A percentile compares a stretch with the other conserved stretches of the same genome.
These are phyloP conservation scores for Nitzschia putrida DNA, from an alignment of 108 stramenopile genomes.

Conservation along the genomic window DNA sequence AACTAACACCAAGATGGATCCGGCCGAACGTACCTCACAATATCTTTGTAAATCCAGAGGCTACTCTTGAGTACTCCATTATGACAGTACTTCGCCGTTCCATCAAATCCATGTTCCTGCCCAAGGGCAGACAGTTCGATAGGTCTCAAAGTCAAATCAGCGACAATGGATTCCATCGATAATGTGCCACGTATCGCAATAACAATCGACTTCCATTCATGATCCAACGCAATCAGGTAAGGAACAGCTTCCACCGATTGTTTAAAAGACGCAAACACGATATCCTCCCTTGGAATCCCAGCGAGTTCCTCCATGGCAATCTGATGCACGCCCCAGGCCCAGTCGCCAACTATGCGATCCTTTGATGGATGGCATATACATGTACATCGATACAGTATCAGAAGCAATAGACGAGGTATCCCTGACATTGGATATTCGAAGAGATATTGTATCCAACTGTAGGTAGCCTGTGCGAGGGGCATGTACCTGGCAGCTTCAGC, in stretches of 20 bases:
- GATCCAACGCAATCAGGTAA: constrained; percentile 87
- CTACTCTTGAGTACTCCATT: constrained; percentile 64
- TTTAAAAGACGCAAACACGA: constrained; percentile 81
- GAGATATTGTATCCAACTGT: constrained; percentile 70
- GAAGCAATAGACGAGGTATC: constrained; percentile 10
- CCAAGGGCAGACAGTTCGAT: constrained; percentile 66
- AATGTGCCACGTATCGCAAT: constrained; percentile 89
- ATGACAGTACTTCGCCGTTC: constrained; percentile 68
- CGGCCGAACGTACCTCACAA: constrained; percentile 42
- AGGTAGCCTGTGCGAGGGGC: constrained; percentile 62
- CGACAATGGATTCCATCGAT: constrained; percentile 85
- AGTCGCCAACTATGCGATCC: constrained; percentile 45
- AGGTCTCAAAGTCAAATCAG: constrained; percentile 74
- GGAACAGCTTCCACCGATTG: constrained; percentile 66
- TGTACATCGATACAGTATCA: constrained; percentile 22
- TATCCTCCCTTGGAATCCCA: constrained; percentile 39
- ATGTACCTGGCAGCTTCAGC: constrained; percentile 77
- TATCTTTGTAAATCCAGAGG: constrained; percentile 75
- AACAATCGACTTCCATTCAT: constrained; percentile 81
- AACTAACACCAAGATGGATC: background rate
- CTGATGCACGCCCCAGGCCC: constrained; percentile 49
- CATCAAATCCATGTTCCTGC: constrained; percentile 76
- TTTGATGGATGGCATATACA: constrained; percentile 24
- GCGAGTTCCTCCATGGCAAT: constrained; percentile 63
- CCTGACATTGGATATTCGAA: constrained; percentile 62